Evolutionary conservation across 495 filamentous ascomycete genomes (phyloP).

Genomic region (Usnea hakonensis): DNA sequence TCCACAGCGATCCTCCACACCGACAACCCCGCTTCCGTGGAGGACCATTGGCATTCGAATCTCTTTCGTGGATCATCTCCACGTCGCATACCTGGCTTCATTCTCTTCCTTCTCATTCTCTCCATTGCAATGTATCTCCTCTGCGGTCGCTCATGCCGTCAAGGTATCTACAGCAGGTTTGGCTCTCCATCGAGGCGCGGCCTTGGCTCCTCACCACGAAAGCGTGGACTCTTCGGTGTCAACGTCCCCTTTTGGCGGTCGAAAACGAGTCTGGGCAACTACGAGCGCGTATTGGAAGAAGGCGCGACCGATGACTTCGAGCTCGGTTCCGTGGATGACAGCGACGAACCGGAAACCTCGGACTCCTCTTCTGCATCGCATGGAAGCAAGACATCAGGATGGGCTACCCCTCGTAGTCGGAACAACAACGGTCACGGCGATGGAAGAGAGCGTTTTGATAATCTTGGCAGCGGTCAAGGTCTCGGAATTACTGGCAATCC

Average conservation of each 20-base stretch:
- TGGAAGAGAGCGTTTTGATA: slow-evolving; percentile 30
- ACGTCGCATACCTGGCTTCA: slow-evolving; percentile 62
- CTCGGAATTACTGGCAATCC: slow-evolving; percentile 20
- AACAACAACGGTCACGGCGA: slow-evolving; percentile 3
- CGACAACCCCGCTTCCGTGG: slow-evolving; percentile 40
- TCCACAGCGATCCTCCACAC: slow-evolving; percentile 24
- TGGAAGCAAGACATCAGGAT: slow-evolving; percentile 49
- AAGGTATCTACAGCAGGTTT: slow-evolving; percentile 54
- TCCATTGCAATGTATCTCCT: slow-evolving; percentile 58
- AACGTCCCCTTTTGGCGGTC: slow-evolving; percentile 16
- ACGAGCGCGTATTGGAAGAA: slow-evolving; percentile 20
- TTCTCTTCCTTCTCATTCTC: slow-evolving; percentile 68
- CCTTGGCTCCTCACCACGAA: slow-evolving; percentile 44
- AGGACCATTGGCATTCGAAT: slow-evolving; percentile 62
- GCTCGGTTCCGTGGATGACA: slow-evolving; percentile 13
- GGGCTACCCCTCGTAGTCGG: slow-evolving; percentile 43
- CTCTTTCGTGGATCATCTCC: slow-evolving; percentile 53
- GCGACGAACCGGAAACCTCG: slow-evolving; percentile 29
- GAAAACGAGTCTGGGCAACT: slow-evolving; percentile 29
- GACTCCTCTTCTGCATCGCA: slow-evolving; percentile 46
- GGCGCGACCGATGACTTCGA: slow-evolving; percentile 16
- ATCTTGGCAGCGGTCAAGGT: slow-evolving; percentile 25
- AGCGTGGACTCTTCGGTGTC: slow-evolving; percentile 47
- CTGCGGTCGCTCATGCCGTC: slow-evolving; percentile 62
- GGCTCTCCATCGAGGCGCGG: slow-evolving; percentile 41